A percentile compares a stretch with the other conserved stretches of the same genome.
These are phyloP conservation scores for Besnoitia besnoiti DNA, from an alignment of 169 alveolate species.

Conservation along the genomic window DNA sequence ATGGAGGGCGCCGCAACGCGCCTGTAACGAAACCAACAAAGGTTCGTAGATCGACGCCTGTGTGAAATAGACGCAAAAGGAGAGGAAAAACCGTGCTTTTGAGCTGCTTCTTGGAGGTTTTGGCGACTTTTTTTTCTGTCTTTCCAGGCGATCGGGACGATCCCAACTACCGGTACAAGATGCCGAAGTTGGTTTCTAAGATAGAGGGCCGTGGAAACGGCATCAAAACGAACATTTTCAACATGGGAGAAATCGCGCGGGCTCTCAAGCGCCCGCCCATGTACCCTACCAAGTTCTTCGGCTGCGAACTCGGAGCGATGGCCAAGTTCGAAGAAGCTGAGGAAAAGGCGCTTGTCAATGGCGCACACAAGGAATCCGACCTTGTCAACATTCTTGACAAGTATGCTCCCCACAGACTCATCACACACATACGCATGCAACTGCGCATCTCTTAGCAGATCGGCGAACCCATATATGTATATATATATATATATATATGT, in stretches of 20 bases:
- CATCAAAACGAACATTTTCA: slow-evolving; percentile 95
- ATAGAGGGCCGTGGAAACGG: slow-evolving; percentile 79
- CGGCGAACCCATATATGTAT: too few relatives aligned
- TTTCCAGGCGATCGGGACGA: slow-evolving; percentile 66
- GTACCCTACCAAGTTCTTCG: slow-evolving; percentile 94
- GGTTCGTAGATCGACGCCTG: too few relatives aligned
- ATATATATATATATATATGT: neutral
- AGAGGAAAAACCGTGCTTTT: too few relatives aligned
- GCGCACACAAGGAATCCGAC: slow-evolving; percentile 92
- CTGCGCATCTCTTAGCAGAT: too few relatives aligned
- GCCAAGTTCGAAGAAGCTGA: slow-evolving; percentile 93
- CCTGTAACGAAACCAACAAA: too few relatives aligned
- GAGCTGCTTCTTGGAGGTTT: neutral
- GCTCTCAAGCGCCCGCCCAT: slow-evolving; percentile 89
- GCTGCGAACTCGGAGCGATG: slow-evolving; percentile 96
- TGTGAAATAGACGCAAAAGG: too few relatives aligned
- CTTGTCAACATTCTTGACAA: slow-evolving; percentile 94
- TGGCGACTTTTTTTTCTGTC: neutral
- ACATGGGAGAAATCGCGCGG: slow-evolving; percentile 97
- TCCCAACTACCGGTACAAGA: slow-evolving; percentile 75
- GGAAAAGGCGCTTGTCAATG: slow-evolving; percentile 95
- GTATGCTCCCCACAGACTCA: slow-evolving; percentile 33
- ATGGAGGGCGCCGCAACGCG: too few relatives aligned
- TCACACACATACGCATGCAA: neutral
- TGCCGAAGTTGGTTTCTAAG: slow-evolving; percentile 76